Percentiles rank a stretch among this genome's conserved stretches.
Evolutionary conservation across 2,329 filamentous ascomycete species (phyloP).

Genomic region (Colletotrichum karsti): DNA sequence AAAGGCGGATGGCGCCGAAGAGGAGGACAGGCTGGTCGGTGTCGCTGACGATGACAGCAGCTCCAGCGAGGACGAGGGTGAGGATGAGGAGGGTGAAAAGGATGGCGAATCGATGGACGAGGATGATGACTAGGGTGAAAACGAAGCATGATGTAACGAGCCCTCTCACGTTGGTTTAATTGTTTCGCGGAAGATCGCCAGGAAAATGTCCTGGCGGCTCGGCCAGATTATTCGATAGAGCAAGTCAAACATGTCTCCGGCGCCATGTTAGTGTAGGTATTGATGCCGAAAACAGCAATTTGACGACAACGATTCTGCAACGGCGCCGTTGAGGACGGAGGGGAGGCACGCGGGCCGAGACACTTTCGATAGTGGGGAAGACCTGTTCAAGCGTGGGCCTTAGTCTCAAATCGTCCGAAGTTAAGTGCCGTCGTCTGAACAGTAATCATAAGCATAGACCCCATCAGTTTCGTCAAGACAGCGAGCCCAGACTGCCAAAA

Average conservation of each 20-base stretch:
- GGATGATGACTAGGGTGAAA: slow-evolving; percentile 44
- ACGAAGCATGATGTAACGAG: neutral
- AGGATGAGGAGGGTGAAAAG: slow-evolving; percentile 47
- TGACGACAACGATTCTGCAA: neutral
- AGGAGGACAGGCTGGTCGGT: slow-evolving; percentile 83
- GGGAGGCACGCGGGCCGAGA: neutral
- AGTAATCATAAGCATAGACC: slow-evolving; percentile 4
- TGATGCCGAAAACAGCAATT: neutral
- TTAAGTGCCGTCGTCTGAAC: slow-evolving; percentile 20
- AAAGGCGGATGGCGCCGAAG: slow-evolving; percentile 66
- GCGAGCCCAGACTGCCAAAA: slow-evolving; percentile 12
- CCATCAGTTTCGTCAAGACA: slow-evolving; percentile 1
- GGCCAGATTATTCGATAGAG: slow-evolving; percentile 3
- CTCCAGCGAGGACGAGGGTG: slow-evolving; percentile 65
- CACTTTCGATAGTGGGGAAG: neutral
- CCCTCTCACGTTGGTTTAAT: neutral
- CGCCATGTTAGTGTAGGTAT: neutral
- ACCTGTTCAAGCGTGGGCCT: neutral
- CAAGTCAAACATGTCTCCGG: neutral
- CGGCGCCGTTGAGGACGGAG: neutral
- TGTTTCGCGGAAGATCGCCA: neutral
- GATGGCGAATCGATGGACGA: slow-evolving; percentile 66
- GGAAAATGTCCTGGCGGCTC: neutral
- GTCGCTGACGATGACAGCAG: slow-evolving; percentile 75
- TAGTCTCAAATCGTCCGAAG: slow-evolving; percentile 16